phyloP scores from a whole-genome alignment of 208 protist genomes.

The Acanthamoeba castellanii region DNA sequence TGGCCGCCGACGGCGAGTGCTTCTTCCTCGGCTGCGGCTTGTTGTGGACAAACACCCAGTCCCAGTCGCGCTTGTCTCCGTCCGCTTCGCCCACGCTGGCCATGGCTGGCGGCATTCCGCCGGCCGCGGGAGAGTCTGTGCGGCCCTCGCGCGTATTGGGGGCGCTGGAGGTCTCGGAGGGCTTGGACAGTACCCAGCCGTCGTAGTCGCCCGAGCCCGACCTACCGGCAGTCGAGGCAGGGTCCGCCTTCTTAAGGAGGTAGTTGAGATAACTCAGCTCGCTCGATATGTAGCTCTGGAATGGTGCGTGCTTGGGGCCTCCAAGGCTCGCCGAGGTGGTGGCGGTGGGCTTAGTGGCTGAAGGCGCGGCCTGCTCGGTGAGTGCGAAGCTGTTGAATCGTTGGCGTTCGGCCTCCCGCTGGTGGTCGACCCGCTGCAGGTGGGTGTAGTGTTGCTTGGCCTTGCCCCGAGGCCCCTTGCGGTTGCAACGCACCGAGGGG shows the following conservation, averaged over 20 bases:
- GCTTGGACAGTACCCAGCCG: too few species aligned
- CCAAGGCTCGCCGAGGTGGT: not conserved
- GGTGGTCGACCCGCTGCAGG: constrained; percentile 23
- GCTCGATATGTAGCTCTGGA: not conserved
- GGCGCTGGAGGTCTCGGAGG: too few species aligned
- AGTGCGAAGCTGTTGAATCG: not conserved
- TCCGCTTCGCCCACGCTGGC: not conserved
- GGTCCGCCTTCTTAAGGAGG: not conserved
- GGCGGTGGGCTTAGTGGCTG: not conserved
- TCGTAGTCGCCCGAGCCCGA: not conserved
- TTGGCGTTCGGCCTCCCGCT: not conserved
- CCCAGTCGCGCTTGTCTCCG: not conserved
- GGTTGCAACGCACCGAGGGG: not conserved
- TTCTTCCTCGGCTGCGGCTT: not conserved
- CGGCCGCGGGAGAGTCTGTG: not conserved
- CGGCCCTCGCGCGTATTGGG: too few species aligned
- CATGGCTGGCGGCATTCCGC: not conserved
- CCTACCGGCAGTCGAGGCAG: not conserved
- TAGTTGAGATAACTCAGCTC: constrained; percentile 20
- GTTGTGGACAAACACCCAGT: constrained; percentile 4
- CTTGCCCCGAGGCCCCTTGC: constrained; percentile 7
- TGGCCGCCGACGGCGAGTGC: not conserved
- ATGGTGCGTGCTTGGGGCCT: not conserved
- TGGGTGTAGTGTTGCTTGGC: constrained; percentile 30
- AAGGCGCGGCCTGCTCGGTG: not conserved